Percentiles rank a stretch among this genome's conserved stretches.
Evolutionary conservation across 331 rosid species (phyloP).

Genomic region (Acacia concinna): DNA sequence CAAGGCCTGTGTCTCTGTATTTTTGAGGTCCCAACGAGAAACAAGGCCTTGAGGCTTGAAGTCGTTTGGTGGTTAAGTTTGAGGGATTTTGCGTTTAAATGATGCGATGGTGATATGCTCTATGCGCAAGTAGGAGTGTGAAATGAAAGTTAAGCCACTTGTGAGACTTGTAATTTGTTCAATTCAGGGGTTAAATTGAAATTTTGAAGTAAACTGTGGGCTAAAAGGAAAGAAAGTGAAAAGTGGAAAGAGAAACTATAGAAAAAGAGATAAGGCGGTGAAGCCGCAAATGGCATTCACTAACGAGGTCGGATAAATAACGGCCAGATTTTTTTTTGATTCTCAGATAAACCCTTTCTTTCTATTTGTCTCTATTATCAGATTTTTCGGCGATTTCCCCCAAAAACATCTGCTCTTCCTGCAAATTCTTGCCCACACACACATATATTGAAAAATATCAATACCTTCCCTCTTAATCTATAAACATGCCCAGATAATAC

Average conservation of each 20-base stretch:
- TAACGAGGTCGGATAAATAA: conserved; percentile 20
- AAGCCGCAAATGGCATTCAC: conserved; percentile 21
- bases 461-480: conserved; percentile 6
- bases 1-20: not conserved
- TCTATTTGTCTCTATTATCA: conserved; percentile 19
- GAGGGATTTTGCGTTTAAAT: conserved; percentile 15
- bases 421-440: conserved; percentile 13
- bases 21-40: not conserved
- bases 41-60: conserved; percentile 8
- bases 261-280: conserved; percentile 55
- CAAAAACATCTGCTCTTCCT: conserved; percentile 2
- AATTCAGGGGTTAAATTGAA: conserved; percentile 8
- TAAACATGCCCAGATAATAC: conserved; percentile 1
- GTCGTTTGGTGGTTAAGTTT: not conserved
- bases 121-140: not conserved
- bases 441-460: conserved; percentile 28
- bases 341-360: conserved; percentile 22
- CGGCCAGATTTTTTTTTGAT: conserved; percentile 51
- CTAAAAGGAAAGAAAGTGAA: conserved; percentile 25
- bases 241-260: not conserved
- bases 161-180: conserved; percentile 26
- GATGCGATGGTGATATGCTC: conserved; percentile 26
- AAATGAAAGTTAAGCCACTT: not conserved
- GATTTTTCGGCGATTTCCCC: not conserved
- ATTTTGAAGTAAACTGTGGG: conserved; percentile 16